A percentile compares a stretch with the other conserved stretches of the same genome.
Conservation (phyloP, 164 flowering plant species). For the Litsea cubeba region DNA sequence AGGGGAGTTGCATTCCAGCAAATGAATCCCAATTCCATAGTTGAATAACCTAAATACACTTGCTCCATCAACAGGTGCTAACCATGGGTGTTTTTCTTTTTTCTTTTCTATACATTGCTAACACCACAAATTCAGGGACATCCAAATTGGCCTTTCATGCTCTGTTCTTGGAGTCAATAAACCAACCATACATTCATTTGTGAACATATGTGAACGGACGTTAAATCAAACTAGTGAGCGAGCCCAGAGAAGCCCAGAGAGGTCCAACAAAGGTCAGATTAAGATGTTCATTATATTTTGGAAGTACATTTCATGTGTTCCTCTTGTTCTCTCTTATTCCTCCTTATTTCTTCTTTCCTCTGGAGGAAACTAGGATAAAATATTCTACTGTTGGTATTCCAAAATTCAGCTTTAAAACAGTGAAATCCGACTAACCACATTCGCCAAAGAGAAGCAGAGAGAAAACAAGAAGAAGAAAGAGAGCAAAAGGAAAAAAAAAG, state of each 20-base stretch:
- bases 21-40: slow-evolving; percentile 67
- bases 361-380: too few relatives aligned
- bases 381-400: too few relatives aligned
- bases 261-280: too few relatives aligned
- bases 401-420: neutral
- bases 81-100: neutral
- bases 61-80: neutral
- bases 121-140: neutral
- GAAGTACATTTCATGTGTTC: too few relatives aligned
- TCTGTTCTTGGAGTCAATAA: too few relatives aligned
- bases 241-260: too few relatives aligned
- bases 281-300: too few relatives aligned
- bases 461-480: neutral
- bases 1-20: slow-evolving; percentile 39
- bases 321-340: too few relatives aligned
- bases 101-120: neutral
- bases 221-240: too few relatives aligned
- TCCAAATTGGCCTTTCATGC: neutral
- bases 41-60: slow-evolving; percentile 45
- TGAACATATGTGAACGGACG: too few relatives aligned
- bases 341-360: too few relatives aligned
- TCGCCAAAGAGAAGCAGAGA: neutral
- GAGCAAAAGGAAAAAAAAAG: neutral
- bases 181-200: too few relatives aligned
- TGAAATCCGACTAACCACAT: neutral